Evolutionary conservation across 345 rosid species (phyloP).

Genomic region (Eucalyptus rudis): DNA sequence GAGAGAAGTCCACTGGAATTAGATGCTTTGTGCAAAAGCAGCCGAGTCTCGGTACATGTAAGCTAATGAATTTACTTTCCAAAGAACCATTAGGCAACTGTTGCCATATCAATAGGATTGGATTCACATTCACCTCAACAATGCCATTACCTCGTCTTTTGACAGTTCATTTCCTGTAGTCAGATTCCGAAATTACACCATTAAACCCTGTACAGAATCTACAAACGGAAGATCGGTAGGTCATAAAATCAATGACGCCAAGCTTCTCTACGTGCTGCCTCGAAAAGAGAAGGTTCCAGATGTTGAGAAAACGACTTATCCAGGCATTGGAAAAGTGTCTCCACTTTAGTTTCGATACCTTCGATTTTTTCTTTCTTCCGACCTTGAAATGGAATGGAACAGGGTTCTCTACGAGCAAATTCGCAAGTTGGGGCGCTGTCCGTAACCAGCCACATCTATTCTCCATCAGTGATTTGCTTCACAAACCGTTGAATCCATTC

Average conservation of each 20-base stretch:
- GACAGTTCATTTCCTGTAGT: background rate
- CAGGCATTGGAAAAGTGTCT: background rate
- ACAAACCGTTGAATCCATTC: background rate
- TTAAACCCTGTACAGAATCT: background rate
- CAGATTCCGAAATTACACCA: background rate
- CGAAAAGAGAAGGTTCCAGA: background rate
- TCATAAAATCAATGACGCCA: background rate
- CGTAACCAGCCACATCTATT: background rate
- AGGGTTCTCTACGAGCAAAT: background rate
- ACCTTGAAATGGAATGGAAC: background rate
- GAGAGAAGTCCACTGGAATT: background rate
- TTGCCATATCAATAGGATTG: background rate
- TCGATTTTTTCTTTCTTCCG: background rate
- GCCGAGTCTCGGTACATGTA: background rate
- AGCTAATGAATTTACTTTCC: background rate
- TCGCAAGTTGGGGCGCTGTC: background rate
- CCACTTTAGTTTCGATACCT: background rate
- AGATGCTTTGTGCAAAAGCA: background rate
- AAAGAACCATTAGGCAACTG: background rate
- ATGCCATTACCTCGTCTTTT: background rate
- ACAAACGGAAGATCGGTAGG: background rate
- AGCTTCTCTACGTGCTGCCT: background rate
- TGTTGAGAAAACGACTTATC: background rate
- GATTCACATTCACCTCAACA: background rate
- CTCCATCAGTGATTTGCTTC: background rate